phyloP scores from a whole-genome alignment of 1,284 basidiomycete species.

The Salmacisia buchloeana region DNA sequence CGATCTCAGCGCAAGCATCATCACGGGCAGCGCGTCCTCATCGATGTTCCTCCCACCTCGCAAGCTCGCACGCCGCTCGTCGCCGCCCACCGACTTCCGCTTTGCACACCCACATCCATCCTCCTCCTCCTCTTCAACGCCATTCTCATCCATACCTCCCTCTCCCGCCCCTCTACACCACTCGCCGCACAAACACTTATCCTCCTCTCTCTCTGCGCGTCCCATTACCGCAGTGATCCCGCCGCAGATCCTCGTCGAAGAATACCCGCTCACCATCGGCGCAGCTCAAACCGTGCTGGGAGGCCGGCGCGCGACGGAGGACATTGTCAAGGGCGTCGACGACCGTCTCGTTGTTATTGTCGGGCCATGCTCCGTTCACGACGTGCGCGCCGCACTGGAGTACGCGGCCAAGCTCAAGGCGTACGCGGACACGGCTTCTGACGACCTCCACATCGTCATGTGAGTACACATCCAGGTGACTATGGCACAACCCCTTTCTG shows the following conservation, averaged over 20 bases:
- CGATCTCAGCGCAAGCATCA: too few species aligned
- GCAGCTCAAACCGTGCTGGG: constrained; percentile 11
- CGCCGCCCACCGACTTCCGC: too few species aligned
- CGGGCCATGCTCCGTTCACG: constrained; percentile 18
- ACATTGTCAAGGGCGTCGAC: constrained; percentile 15
- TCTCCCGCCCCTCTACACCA: not conserved
- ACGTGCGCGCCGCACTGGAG: constrained; percentile 15
- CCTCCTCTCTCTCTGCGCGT: not conserved
- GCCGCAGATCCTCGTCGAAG: constrained; percentile 16
- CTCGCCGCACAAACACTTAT: not conserved
- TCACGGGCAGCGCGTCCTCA: too few species aligned
- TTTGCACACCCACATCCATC: too few species aligned
- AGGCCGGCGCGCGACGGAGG: constrained; percentile 11
- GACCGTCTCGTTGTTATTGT: constrained; percentile 15
- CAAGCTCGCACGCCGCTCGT: too few species aligned
- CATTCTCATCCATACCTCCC: not conserved
- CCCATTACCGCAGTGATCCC: constrained; percentile 12
- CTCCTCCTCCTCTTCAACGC: constrained; percentile 3
- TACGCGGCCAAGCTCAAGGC: constrained; percentile 63
- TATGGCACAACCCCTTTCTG: not conserved
- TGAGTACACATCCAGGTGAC: constrained; percentile 8
- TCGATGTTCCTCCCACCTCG: too few species aligned
- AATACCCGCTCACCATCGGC: constrained; percentile 12
- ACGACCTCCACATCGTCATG: constrained; percentile 92
- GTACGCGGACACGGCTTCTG: constrained; percentile 73